These are phyloP conservation scores for Tetrahymena malaccensis DNA, from an alignment of 73 alveolate genomes.

Conservation along the genomic window DNA sequence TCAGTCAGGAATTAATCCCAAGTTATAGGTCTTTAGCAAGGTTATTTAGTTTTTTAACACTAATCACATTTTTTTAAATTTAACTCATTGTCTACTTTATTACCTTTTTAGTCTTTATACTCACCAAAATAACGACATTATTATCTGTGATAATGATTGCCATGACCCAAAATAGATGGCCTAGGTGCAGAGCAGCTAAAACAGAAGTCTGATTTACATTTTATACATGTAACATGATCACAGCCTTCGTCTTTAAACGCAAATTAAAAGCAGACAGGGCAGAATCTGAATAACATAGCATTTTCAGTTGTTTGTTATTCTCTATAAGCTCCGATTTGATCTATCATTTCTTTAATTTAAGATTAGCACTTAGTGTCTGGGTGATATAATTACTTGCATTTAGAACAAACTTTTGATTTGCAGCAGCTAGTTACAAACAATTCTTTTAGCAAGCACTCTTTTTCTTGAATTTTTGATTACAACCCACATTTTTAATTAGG, in stretches of 20 bases:
- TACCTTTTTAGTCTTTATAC: not conserved
- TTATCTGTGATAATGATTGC: conserved; percentile 41
- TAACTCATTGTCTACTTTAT: not conserved
- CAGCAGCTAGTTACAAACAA: not conserved
- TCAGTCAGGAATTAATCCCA: not conserved
- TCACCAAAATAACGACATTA: conserved; percentile 8
- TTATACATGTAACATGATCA: conserved; percentile 24
- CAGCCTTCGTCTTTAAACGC: conserved; percentile 31
- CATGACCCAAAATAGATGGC: conserved; percentile 33
- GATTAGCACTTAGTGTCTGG: not conserved
- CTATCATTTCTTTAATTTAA: not conserved
- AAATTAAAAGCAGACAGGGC: conserved; percentile 16
- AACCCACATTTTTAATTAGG: not conserved
- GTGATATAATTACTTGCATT: not conserved
- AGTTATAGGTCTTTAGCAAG: not conserved
- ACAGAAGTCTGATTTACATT: conserved; percentile 27
- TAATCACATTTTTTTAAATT: not conserved
- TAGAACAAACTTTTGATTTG: not conserved
- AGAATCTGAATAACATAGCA: not conserved
- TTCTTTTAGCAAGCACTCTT: not conserved
- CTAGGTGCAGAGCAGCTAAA: conserved; percentile 37
- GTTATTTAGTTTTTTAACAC: not conserved
- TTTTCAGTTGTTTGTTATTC: not conserved
- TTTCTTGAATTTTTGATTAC: not conserved
- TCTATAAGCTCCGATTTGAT: not conserved